Conservation (phyloP, 345 rosid genomes). For the Salix arbutifolia region DNA sequence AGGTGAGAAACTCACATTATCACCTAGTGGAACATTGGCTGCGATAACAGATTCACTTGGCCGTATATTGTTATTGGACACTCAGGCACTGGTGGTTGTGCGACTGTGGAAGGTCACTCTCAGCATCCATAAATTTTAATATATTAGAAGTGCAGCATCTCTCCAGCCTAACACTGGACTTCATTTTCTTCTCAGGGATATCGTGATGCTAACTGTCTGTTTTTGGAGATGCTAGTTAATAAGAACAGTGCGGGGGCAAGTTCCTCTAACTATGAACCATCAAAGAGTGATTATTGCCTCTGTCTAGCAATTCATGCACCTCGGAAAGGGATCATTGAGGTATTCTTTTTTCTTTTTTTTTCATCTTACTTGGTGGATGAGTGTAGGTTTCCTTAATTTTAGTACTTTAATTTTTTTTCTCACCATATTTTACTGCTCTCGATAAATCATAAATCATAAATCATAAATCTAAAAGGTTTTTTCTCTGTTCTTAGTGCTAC, state of each 20-base stretch:
- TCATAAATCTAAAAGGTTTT: background rate
- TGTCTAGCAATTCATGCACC: slow-evolving; percentile 98
- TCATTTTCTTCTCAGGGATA: slow-evolving; percentile 55
- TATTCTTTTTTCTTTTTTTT: slow-evolving; percentile 10
- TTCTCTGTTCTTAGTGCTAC: background rate
- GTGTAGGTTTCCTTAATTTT: background rate
- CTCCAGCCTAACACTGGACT: background rate
- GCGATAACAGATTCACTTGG: slow-evolving; percentile 98
- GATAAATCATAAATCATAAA: background rate
- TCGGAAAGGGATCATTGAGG: slow-evolving; percentile 92
- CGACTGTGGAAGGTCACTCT: slow-evolving; percentile 86
- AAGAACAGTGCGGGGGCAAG: slow-evolving; percentile 47
- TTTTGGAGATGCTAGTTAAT: slow-evolving; percentile 83
- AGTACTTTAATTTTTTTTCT: background rate
- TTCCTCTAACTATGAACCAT: slow-evolving; percentile 43
- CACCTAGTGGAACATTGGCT: slow-evolving; percentile 97
- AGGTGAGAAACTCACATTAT: slow-evolving; percentile 82
- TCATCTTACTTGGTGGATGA: background rate
- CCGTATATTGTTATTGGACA: slow-evolving; percentile 87
- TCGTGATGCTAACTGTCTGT: slow-evolving; percentile 90
- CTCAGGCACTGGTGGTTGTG: slow-evolving; percentile 93
- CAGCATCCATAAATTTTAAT: background rate
- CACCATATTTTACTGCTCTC: background rate
- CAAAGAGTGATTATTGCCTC: slow-evolving; percentile 81
- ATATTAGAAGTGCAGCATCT: background rate